Base-by-base conservation (phyloP, 805 yeast genomes). In the Saturnispora dispora region DNA sequence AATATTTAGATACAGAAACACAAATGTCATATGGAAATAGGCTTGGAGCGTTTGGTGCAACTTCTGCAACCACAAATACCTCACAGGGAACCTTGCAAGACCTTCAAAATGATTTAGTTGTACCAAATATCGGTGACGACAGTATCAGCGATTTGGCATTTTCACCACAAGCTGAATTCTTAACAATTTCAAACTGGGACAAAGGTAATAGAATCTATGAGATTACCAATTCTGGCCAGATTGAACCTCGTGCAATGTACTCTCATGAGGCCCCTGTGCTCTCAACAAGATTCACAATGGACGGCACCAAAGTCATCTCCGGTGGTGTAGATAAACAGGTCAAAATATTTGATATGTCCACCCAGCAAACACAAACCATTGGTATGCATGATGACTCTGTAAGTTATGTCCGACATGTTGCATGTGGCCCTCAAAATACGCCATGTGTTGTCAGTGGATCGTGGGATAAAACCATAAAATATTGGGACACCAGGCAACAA, bases 291-390 rank as follows among this genome's bases (percentile, higher is more conserved):
- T 91, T 96, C 91, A 78, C 89, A 30, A 59, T 67, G 17, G 98
- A 93, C 61, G 98, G 99, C 23, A 74, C 91, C 7, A 84, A 89
- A 62, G 86, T 93, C 17, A 79, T 85, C 42, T 81, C 89, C 55
- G 96, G 95, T 53, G 96, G 96, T 46, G 83, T 87, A 52, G 99
- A 93, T 68, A 89, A 89, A 63, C 86, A 82, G 47, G 95, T 89
- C 13, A 81, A 85, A 56, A 63, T 90, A 46, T 90, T 80, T 65
- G 99, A 93, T 67, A 71, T 91, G 47, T 83, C 82, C 43, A 72
- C 86, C 17, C 93, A 90, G 50, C 96, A 89, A 66, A 67, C 82
- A 6, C 86, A 82, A 60, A 95, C 88, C 58, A 76, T 93, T 45
- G 98, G 97, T 10, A 76, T 75, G 5, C 98, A 93, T 68, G 88